These are phyloP conservation scores for Pseudopyrenochaeta lycopersici DNA, from an alignment of 2,329 filamentous ascomycete species.

Conservation along the genomic window DNA sequence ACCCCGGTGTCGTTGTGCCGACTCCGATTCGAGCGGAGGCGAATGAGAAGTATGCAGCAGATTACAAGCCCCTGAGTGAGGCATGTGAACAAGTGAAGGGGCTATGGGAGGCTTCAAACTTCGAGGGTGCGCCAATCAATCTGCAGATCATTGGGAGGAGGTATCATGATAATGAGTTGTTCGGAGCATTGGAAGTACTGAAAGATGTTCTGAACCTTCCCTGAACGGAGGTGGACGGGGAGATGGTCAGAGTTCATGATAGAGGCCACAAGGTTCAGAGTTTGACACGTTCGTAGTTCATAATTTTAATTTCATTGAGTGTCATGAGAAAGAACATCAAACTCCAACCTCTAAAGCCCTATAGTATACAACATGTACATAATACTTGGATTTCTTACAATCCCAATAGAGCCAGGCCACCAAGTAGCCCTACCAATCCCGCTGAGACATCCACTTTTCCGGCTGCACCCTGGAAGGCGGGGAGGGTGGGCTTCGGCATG, in stretches of 20 bases:
- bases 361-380: too few relatives aligned
- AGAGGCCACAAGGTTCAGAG: too few relatives aligned
- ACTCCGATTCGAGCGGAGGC: conserved; percentile 20
- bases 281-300: too few relatives aligned
- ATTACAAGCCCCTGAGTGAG: conserved; percentile 24
- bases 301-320: too few relatives aligned
- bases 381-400: background rate
- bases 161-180: conserved; percentile 31
- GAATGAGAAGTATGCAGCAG: conserved; percentile 22
- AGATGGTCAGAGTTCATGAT: too few relatives aligned
- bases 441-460: conserved; percentile 14
- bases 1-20: conserved; percentile 28
- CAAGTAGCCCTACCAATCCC: conserved; percentile 20
- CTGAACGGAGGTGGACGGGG: background rate
- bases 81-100: conserved; percentile 27
- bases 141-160: conserved; percentile 31
- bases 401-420: conserved; percentile 22
- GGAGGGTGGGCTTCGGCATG: conserved; percentile 13
- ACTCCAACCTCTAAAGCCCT: too few relatives aligned
- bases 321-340: too few relatives aligned
- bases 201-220: conserved; percentile 24
- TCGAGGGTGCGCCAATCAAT: conserved; percentile 30
- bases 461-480: conserved; percentile 33
- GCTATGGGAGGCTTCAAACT: conserved; percentile 26
- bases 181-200: conserved; percentile 26